Conservation (phyloP, 768 basidiomycete species). For the Gyrodon lividus region DNA sequence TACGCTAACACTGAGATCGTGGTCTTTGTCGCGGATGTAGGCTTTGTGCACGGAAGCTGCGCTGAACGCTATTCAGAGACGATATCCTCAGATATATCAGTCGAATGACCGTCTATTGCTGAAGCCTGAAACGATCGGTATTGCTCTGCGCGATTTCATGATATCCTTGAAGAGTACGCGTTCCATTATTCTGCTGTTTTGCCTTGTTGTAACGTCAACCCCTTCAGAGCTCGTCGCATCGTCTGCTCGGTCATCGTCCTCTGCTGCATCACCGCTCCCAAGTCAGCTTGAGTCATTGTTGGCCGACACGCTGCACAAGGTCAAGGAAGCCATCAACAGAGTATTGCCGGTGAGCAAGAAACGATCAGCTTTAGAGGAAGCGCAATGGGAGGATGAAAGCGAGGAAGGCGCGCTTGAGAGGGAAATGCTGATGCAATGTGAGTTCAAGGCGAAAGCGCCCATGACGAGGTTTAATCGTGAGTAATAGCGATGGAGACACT, state of each 20-base stretch:
- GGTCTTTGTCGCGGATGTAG: constrained; percentile 37
- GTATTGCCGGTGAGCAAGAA: constrained; percentile 82
- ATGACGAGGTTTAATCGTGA: constrained; percentile 1
- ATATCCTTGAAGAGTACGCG: constrained; percentile 88
- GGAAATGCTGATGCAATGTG: constrained; percentile 87
- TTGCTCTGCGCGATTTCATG: constrained; percentile 93
- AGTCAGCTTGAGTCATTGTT: constrained; percentile 81
- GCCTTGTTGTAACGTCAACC: constrained; percentile 1
- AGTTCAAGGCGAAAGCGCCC: constrained; percentile 22
- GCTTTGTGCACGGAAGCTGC: constrained; percentile 97
- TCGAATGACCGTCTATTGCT: constrained; percentile 81
- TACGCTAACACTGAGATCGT: constrained; percentile 4
- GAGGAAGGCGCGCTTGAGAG: constrained; percentile 85
- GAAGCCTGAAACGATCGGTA: constrained; percentile 79
- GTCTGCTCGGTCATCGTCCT: constrained; percentile 87
- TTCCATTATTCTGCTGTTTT: background rate
- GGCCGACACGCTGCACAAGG: constrained; percentile 60
- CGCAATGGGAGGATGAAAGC: constrained; percentile 83
- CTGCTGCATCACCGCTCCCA: constrained; percentile 82
- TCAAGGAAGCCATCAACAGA: constrained; percentile 68
- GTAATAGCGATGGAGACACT: constrained; percentile 83
- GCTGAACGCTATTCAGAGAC: constrained; percentile 90
- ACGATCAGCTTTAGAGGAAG: constrained; percentile 87
- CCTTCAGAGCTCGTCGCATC: constrained; percentile 86
- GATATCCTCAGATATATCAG: constrained; percentile 97